phyloP scores from a whole-genome alignment of 2,329 filamentous ascomycete genomes.

The Xylariaceae sp. region DNA sequence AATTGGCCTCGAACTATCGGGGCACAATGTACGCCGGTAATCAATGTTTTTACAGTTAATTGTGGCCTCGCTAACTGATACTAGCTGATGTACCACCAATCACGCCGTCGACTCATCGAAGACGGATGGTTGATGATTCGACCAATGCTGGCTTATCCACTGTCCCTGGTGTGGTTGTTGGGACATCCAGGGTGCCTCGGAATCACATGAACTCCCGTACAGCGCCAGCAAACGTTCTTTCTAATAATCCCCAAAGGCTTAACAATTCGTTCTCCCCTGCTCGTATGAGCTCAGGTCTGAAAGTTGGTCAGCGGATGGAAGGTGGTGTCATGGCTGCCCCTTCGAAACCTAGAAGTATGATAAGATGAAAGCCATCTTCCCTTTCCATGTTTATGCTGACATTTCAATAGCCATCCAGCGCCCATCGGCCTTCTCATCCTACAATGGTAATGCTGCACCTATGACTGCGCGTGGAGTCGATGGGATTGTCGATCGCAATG shows the following conservation, averaged over 20 bases:
- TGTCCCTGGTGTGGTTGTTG: slow-evolving; percentile 31
- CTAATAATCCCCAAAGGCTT: slow-evolving; percentile 16
- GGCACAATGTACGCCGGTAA: slow-evolving; percentile 8
- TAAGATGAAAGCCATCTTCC: background rate
- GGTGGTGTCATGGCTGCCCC: slow-evolving; percentile 9
- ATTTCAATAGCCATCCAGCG: slow-evolving; percentile 20
- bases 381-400: slow-evolving; percentile 7
- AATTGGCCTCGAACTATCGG: slow-evolving; percentile 15
- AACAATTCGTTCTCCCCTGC: slow-evolving; percentile 19
- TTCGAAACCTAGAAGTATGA: slow-evolving; percentile 25
- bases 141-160: slow-evolving; percentile 26
- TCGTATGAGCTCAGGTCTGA: slow-evolving; percentile 30
- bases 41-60: background rate
- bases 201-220: slow-evolving; percentile 16
- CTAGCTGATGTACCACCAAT: slow-evolving; percentile 31
- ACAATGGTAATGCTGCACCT: slow-evolving; percentile 15
- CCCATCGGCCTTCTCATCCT: slow-evolving; percentile 15
- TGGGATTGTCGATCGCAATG: slow-evolving; percentile 13
- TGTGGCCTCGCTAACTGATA: slow-evolving; percentile 6
- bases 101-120: slow-evolving; percentile 33
- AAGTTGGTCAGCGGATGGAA: slow-evolving; percentile 22
- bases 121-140: slow-evolving; percentile 26
- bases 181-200: slow-evolving; percentile 24
- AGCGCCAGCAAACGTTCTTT: slow-evolving; percentile 12
- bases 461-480: slow-evolving; percentile 15